These are phyloP conservation scores for Bruguiera parviflora DNA, from an alignment of 345 rosid species.

Conservation along the genomic window DNA sequence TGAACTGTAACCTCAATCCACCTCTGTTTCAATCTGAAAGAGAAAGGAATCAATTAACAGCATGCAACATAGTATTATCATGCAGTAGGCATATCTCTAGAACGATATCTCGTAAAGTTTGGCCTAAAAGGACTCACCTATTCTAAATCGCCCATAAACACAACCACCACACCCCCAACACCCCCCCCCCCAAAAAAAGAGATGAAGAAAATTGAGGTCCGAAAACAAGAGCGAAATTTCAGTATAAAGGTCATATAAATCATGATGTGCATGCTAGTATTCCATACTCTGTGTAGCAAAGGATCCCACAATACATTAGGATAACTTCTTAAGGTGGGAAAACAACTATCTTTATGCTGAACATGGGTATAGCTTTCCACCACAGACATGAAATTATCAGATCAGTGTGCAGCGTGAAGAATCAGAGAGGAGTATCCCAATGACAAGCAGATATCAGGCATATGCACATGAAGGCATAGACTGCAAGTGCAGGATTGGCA, in stretches of 20 bases:
- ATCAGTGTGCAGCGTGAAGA: background rate
- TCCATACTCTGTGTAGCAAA: background rate
- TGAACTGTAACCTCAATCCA: conserved; percentile 86
- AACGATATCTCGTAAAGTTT: too few species aligned
- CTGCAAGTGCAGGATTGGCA: background rate
- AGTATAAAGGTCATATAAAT: background rate
- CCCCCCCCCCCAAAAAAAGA: too few species aligned
- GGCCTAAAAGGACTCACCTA: too few species aligned
- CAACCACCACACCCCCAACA: too few species aligned
- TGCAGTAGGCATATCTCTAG: too few species aligned
- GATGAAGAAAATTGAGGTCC: background rate
- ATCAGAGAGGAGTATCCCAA: too few species aligned
- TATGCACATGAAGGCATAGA: background rate
- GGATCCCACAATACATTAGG: too few species aligned
- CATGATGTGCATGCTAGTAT: background rate
- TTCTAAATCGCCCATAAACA: too few species aligned
- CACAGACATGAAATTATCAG: background rate
- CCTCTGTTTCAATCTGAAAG: conserved; percentile 66
- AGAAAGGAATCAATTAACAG: conserved; percentile 15
- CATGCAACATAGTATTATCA: too few species aligned
- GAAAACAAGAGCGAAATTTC: background rate
- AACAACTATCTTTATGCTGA: background rate
- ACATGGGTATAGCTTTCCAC: background rate
- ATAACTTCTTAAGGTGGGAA: background rate
- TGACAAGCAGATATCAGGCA: background rate